Percentiles rank a stretch among this genome's conserved stretches.
phyloP scores from a whole-genome alignment of 192 early-diverging fungal genomes.

The Lunasporangiospora selenospora region DNA sequence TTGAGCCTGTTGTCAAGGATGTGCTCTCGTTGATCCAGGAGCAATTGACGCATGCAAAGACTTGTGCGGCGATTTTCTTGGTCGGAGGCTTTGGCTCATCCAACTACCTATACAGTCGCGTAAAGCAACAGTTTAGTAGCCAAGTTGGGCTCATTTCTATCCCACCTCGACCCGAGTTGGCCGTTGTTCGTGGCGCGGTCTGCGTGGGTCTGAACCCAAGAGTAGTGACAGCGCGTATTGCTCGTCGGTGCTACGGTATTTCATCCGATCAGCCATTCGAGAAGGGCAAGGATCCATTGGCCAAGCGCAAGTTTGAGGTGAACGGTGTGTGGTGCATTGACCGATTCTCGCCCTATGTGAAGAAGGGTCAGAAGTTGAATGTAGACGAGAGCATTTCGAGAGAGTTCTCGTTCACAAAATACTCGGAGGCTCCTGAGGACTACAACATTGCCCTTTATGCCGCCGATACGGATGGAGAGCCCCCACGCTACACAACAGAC shows the following conservation, averaged over 20 bases:
- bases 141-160: constrained; percentile 40
- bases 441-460: constrained; percentile 49
- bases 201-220: constrained; percentile 42
- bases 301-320: constrained; percentile 41
- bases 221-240: constrained; percentile 43
- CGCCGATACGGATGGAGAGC: constrained; percentile 31
- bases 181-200: constrained; percentile 59
- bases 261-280: constrained; percentile 51
- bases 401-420: constrained; percentile 50
- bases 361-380: constrained; percentile 47
- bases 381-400: constrained; percentile 41
- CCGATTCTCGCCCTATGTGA: constrained; percentile 46
- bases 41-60: constrained; percentile 46
- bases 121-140: constrained; percentile 40
- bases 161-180: constrained; percentile 53
- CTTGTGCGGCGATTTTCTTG: constrained; percentile 53
- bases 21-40: constrained; percentile 49
- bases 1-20: constrained; percentile 49
- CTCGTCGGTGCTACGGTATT: constrained; percentile 53
- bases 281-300: constrained; percentile 48
- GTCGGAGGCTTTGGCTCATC: constrained; percentile 64
- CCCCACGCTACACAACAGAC: constrained; percentile 49
- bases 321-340: constrained; percentile 53
- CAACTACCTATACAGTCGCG: constrained; percentile 41
- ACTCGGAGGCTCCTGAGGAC: constrained; percentile 46